These are phyloP conservation scores for Amniculicola lignicola DNA, from an alignment of 495 filamentous ascomycete species.

Conservation along the genomic window DNA sequence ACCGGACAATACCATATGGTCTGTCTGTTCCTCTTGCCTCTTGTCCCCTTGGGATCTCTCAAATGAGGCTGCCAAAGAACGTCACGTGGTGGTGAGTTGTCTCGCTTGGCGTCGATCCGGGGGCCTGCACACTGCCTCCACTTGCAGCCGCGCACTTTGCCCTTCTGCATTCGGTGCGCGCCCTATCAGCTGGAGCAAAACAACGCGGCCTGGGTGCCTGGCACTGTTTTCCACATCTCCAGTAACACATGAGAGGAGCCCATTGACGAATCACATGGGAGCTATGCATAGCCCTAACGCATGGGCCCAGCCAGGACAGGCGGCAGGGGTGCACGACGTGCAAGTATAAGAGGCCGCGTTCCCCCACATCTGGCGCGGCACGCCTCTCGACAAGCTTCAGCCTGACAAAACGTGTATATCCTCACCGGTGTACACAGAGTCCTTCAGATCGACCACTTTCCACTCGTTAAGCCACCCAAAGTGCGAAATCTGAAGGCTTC, in stretches of 20 bases:
- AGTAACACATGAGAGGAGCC: constrained; percentile 8
- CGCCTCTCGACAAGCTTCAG: constrained; percentile 34
- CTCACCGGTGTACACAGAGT: constrained; percentile 33
- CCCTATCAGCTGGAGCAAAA: constrained; percentile 13
- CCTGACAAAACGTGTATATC: constrained; percentile 33
- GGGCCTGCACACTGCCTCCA: neutral
- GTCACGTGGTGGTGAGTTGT: constrained; percentile 22
- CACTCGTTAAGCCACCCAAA: constrained; percentile 16
- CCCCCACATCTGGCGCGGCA: constrained; percentile 20
- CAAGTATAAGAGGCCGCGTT: constrained; percentile 30
- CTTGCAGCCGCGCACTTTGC: constrained; percentile 12
- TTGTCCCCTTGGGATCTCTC: no score
- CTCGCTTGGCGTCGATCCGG: constrained; percentile 6
- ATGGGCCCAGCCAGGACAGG: constrained; percentile 11
- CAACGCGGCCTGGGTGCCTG: constrained; percentile 26
- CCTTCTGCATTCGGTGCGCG: constrained; percentile 8
- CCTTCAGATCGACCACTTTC: constrained; percentile 23
- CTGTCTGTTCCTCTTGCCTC: no score
- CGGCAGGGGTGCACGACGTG: constrained; percentile 20
- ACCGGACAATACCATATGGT: no score
- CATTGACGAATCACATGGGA: constrained; percentile 28
- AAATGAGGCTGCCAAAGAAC: constrained; percentile 15
- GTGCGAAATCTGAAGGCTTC: constrained; percentile 35
- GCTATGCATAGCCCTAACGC: constrained; percentile 16
- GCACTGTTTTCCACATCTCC: constrained; percentile 8